These are phyloP conservation scores for Dimargaris cristalligena DNA, from an alignment of 192 early-diverging fungal species.

Conservation along the genomic window DNA sequence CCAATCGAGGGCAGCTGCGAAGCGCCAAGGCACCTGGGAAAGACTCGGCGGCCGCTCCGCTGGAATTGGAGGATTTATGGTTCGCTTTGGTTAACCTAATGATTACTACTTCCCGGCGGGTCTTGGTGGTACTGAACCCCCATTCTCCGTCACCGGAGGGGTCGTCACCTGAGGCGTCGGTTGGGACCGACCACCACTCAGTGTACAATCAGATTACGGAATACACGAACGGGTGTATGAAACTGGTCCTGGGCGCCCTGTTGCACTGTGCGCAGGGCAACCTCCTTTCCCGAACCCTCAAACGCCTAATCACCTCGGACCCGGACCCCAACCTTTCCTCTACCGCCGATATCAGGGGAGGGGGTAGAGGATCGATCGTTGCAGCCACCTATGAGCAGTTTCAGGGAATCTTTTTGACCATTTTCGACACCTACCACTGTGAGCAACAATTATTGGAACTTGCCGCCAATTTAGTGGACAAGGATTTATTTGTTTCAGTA, in stretches of 20 bases:
- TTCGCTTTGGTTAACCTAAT: slow-evolving; percentile 6
- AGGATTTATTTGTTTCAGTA: slow-evolving; percentile 8
- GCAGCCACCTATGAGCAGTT: slow-evolving; percentile 6
- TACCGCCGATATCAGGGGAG: too few species aligned
- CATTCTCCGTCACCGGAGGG: too few species aligned
- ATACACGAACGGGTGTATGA: not conserved
- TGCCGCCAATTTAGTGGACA: not conserved
- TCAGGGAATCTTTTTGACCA: slow-evolving; percentile 1
- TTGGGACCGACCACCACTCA: too few species aligned
- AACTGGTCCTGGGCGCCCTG: not conserved
- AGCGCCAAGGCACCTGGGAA: too few species aligned
- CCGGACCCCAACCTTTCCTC: too few species aligned
- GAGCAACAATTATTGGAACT: not conserved
- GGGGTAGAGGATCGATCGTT: too few species aligned
- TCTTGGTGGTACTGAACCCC: too few species aligned
- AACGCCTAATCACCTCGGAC: too few species aligned
- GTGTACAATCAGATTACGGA: too few species aligned
- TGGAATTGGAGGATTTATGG: not conserved
- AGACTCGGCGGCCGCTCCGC: not conserved
- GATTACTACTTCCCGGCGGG: not conserved
- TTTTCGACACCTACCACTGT: slow-evolving; percentile 9
- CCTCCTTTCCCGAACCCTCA: not conserved
- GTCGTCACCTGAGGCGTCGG: too few species aligned
- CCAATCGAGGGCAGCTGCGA: not conserved
- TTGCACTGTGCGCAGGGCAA: not conserved